These are phyloP conservation scores for Artemisia tridentata DNA, from an alignment of 129 eudicot genomes.

Conservation along the genomic window DNA sequence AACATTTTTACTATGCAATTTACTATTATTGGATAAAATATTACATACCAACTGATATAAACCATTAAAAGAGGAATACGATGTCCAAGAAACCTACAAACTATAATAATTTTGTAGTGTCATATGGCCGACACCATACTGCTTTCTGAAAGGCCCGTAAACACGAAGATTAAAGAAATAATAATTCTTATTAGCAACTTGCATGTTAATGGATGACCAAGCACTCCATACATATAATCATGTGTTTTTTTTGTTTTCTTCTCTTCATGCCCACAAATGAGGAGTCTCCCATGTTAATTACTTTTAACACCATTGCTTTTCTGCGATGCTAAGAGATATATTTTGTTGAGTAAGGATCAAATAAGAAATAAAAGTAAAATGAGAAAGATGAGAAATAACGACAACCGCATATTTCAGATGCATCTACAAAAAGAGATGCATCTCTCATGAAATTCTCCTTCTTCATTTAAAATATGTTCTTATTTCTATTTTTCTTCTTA, in stretches of 20 bases:
- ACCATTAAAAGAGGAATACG: not conserved
- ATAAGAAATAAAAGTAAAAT: too few species aligned
- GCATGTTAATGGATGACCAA: slow-evolving; percentile 37
- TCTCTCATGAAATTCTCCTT: too few species aligned
- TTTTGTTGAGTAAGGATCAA: too few species aligned
- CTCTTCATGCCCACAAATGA: not conserved
- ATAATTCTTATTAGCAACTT: slow-evolving; percentile 23
- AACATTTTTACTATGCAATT: too few species aligned
- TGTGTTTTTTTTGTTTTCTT: not conserved
- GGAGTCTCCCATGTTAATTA: not conserved
- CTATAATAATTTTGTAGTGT: slow-evolving; percentile 15
- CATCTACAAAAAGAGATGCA: too few species aligned
- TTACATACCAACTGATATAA: too few species aligned
- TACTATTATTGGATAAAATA: too few species aligned
- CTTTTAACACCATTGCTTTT: not conserved
- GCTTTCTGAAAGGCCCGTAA: slow-evolving; percentile 20
- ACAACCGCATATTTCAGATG: too few species aligned
- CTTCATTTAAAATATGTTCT: too few species aligned
- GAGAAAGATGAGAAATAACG: too few species aligned
- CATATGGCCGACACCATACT: slow-evolving; percentile 38
- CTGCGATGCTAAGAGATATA: too few species aligned
- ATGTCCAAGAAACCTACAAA: slow-evolving; percentile 10
- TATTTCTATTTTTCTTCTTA: too few species aligned
- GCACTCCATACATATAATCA: slow-evolving; percentile 20
- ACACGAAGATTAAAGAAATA: slow-evolving; percentile 15